phyloP scores from a whole-genome alignment of 805 yeast genomes.

The Zygoascus flipseniorum region DNA sequence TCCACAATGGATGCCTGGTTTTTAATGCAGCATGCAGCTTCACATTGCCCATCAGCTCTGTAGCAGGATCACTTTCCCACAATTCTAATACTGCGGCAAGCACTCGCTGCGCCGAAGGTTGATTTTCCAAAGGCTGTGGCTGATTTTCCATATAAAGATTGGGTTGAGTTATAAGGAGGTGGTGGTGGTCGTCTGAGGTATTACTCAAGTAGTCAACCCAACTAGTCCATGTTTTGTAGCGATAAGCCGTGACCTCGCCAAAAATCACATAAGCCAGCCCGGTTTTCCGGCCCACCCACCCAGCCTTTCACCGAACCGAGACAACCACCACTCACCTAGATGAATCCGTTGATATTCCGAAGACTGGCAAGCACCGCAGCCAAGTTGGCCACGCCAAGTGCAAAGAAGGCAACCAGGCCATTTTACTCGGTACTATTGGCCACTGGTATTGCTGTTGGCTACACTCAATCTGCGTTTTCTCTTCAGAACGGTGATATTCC shows the following conservation, averaged over 20 bases:
- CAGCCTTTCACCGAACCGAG: no score
- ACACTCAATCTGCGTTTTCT: neutral
- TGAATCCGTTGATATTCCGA: neutral
- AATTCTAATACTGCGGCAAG: conserved; percentile 51
- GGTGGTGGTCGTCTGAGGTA: neutral
- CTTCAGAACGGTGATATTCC: neutral
- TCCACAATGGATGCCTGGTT: conserved; percentile 51
- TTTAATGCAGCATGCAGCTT: conserved; percentile 47
- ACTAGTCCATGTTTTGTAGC: no score
- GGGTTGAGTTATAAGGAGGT: neutral
- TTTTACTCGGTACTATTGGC: neutral
- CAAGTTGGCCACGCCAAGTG: neutral
- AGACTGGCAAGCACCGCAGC: neutral
- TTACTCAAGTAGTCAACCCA: neutral
- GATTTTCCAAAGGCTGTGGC: conserved; percentile 3
- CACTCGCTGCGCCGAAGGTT: conserved; percentile 50
- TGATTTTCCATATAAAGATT: neutral
- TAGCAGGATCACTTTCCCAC: conserved; percentile 61
- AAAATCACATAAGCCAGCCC: no score
- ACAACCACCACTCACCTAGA: no score
- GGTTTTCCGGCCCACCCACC: no score
- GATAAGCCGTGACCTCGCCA: no score
- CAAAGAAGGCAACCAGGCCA: neutral
- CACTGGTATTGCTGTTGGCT: neutral
- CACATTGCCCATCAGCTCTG: conserved; percentile 48